A percentile compares a stretch with the other conserved stretches of the same genome.
phyloP scores from a whole-genome alignment of 2,329 filamentous ascomycete species.

The Hymenoscyphus fructigenus region DNA sequence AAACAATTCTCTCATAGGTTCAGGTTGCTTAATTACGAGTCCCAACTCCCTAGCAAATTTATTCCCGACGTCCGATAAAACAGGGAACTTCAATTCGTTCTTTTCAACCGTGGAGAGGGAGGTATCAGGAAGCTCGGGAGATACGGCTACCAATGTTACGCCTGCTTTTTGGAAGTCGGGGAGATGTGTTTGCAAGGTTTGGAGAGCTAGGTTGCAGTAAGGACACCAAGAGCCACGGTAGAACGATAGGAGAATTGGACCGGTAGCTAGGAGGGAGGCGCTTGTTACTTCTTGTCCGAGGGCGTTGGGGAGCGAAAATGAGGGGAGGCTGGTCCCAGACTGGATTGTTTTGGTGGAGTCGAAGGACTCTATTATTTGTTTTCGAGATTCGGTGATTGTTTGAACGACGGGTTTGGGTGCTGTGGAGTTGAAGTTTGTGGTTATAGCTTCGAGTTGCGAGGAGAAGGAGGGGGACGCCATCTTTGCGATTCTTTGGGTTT shows the following conservation, averaged over 20 bases:
- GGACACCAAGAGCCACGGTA: constrained; percentile 49
- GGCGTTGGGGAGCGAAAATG: constrained; percentile 39
- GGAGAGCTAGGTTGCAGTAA: constrained; percentile 45
- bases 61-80: constrained; percentile 43
- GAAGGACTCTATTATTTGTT: constrained; percentile 20
- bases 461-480: constrained; percentile 18
- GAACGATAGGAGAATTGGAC: constrained; percentile 44
- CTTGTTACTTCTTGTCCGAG: constrained; percentile 37
- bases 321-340: constrained; percentile 38
- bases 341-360: constrained; percentile 33
- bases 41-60: constrained; percentile 39
- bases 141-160: constrained; percentile 44
- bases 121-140: constrained; percentile 43
- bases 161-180: constrained; percentile 39
- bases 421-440: constrained; percentile 15
- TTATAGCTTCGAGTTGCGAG: constrained; percentile 16
- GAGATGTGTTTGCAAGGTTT: constrained; percentile 39
- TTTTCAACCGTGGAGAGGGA: constrained; percentile 42
- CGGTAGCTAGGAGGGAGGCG: constrained; percentile 35
- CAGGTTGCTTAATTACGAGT: constrained; percentile 38
- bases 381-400: constrained; percentile 19
- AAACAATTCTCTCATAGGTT: constrained; percentile 33
- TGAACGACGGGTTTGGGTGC: constrained; percentile 18
- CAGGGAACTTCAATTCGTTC: constrained; percentile 41
- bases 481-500: no score